Base-by-base conservation (phyloP, 352 stramenopile species). In the Phytophthora tentaculata region DNA sequence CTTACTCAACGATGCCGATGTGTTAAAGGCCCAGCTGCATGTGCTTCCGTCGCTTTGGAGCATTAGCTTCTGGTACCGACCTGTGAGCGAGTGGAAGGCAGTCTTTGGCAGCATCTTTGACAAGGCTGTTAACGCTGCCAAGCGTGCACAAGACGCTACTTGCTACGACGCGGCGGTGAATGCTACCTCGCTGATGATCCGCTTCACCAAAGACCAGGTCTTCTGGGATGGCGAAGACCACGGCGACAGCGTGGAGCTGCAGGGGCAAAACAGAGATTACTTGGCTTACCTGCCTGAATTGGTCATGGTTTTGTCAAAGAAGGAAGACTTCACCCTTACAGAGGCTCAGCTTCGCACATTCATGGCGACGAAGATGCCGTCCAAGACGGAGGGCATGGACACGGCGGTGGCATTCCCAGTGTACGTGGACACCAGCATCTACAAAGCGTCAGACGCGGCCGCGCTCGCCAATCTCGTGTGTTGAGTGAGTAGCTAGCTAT, bases 191-290 rank as follows among this genome's bases (percentile, higher is more conserved):
- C 76, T 76, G 3, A 75, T 86, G 23, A 74, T 88, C 43, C 82
- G 82, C 26, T 90, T 90, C 72, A 90, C 76, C n/a, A 90, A 90
- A 61, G 80, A 90, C 71, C 77, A 73, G 17, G 74, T 86, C 29
- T 90, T 90, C 37, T 39, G 72, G 43, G 64, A 79, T 43, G 78
- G 80, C 51, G 54, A 75, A 35, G 76, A 85, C 68, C 32, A 70
- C 23, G 69, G 68, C 23, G 66, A 79, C 45, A 69, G 51, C 19
- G 66, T 61, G 22, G 29, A 71, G 26, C n/a, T 71, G 4, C 69
- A 77, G 44, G 45, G 63, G 14, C 52, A 61, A 26, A 61, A 68
- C 64, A 66, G 59, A 14, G 69, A 54, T 19, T 88, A 79, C 37
- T 35, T 88, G 59, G 47, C 24, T 9, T 81, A 74, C 49, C 63